These are phyloP conservation scores for Botrytis cinerea DNA, from an alignment of 2,329 filamentous ascomycete species.

Conservation along the genomic window DNA sequence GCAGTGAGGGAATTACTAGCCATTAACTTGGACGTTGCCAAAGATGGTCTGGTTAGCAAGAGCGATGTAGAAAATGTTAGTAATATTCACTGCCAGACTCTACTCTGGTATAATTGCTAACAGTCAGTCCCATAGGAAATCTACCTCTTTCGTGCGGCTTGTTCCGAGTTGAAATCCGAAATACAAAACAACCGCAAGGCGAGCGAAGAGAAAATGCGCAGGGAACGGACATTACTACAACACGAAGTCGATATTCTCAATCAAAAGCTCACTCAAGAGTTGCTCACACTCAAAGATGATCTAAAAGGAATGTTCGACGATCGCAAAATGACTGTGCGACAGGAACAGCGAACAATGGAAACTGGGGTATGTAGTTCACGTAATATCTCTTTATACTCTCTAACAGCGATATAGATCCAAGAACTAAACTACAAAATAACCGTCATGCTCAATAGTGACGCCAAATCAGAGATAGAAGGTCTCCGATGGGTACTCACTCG, in stretches of 20 bases:
- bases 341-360: conserved; percentile 84
- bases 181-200: conserved; percentile 75
- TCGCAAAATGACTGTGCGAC: conserved; percentile 85
- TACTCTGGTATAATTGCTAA: not conserved
- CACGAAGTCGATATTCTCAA: conserved; percentile 93
- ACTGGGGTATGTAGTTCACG: conserved; percentile 62
- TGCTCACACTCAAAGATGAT: conserved; percentile 79
- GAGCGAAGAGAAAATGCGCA: conserved; percentile 77
- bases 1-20: conserved; percentile 76
- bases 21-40: conserved; percentile 78
- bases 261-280: conserved; percentile 82
- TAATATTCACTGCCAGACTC: not conserved
- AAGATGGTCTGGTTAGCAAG: conserved; percentile 80
- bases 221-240: conserved; percentile 82
- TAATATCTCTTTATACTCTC: not conserved
- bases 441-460: conserved; percentile 83
- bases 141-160: conserved; percentile 92
- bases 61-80: conserved; percentile 82
- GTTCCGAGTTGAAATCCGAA: conserved; percentile 86
- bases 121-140: conserved; percentile 56
- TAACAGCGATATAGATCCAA: conserved; percentile 63
- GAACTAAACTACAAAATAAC: conserved; percentile 97
- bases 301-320: conserved; percentile 97
- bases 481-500: conserved; percentile 81
- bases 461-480: conserved; percentile 87